phyloP scores from a whole-genome alignment of 257 asterid genomes.

The Paulownia fortunei region DNA sequence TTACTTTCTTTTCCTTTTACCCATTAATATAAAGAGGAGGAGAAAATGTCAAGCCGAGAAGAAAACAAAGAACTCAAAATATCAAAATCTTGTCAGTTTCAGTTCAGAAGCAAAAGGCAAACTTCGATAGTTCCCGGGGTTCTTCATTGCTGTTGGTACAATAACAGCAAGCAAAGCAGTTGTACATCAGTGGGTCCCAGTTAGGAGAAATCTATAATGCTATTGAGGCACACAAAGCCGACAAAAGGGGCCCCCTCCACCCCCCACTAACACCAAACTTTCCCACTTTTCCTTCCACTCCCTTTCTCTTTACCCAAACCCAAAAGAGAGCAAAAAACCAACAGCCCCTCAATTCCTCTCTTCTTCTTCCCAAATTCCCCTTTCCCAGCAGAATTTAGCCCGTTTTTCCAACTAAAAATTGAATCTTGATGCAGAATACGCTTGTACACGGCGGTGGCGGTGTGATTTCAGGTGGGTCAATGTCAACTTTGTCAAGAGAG shows the following conservation, averaged over 20 bases:
- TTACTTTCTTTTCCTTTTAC: too few relatives aligned
- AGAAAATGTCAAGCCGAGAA: not conserved
- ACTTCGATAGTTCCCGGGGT: slow-evolving; percentile 23
- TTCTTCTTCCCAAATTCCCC: not conserved
- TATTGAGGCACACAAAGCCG: slow-evolving; percentile 69
- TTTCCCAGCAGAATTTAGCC: not conserved
- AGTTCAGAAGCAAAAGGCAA: not conserved
- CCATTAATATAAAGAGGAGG: not conserved
- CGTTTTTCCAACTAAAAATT: not conserved
- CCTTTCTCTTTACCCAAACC: slow-evolving; percentile 32
- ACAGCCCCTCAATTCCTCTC: not conserved
- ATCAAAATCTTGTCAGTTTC: not conserved
- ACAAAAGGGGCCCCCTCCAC: slow-evolving; percentile 56
- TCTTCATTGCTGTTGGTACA: slow-evolving; percentile 36
- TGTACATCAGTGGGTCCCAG: slow-evolving; percentile 42
- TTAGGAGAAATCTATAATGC: slow-evolving; percentile 58
- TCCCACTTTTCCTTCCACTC: slow-evolving; percentile 27
- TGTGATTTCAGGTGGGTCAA: slow-evolving; percentile 36
- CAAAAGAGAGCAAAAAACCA: not conserved
- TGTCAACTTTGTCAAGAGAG: slow-evolving; percentile 51
- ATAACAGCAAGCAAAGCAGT: slow-evolving; percentile 27
- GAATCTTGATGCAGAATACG: slow-evolving; percentile 41
- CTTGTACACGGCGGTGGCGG: slow-evolving; percentile 35
- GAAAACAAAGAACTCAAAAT: not conserved
- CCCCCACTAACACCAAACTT: slow-evolving; percentile 37